These are phyloP conservation scores for Mycena belliarum DNA, from an alignment of 768 basidiomycete genomes.

Conservation along the genomic window DNA sequence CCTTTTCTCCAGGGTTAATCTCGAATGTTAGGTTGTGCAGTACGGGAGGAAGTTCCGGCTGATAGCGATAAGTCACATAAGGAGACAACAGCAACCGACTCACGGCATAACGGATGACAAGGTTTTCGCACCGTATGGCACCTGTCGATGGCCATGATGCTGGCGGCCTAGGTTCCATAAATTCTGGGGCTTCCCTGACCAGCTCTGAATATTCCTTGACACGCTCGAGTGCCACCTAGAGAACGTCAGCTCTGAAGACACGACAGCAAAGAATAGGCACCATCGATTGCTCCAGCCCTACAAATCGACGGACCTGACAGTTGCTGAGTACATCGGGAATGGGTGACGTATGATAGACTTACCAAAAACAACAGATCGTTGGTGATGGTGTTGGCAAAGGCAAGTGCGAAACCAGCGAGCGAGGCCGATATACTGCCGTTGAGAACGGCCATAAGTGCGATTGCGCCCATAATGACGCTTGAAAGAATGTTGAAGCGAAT, in stretches of 20 bases:
- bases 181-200: slow-evolving; percentile 76
- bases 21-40: slow-evolving; percentile 78
- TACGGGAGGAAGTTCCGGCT: slow-evolving; percentile 88
- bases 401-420: slow-evolving; percentile 81
- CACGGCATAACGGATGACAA: slow-evolving; percentile 79
- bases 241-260: slow-evolving; percentile 2
- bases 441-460: slow-evolving; percentile 64
- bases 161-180: slow-evolving; percentile 81
- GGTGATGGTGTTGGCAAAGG: slow-evolving; percentile 79
- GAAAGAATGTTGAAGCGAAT: slow-evolving; percentile 82
- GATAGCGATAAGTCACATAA: not conserved
- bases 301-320: slow-evolving; percentile 69
- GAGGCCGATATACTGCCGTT: slow-evolving; percentile 77
- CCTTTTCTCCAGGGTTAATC: slow-evolving; percentile 76
- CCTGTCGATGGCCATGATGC: slow-evolving; percentile 77
- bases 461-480: slow-evolving; percentile 69
- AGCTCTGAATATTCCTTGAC: slow-evolving; percentile 91
- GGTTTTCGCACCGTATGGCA: slow-evolving; percentile 67
- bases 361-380: slow-evolving; percentile 71
- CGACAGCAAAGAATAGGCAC: slow-evolving; percentile 37
- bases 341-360: slow-evolving; percentile 15
- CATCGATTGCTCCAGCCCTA: slow-evolving; percentile 91
- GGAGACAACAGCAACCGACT: slow-evolving; percentile 26
- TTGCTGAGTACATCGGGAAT: not conserved
- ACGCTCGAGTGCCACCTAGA: slow-evolving; percentile 80